A percentile compares a stretch with the other conserved stretches of the same genome.
Evolutionary conservation across 352 stramenopile species (phyloP).

Genomic region (Phytopythium oedochilum): DNA sequence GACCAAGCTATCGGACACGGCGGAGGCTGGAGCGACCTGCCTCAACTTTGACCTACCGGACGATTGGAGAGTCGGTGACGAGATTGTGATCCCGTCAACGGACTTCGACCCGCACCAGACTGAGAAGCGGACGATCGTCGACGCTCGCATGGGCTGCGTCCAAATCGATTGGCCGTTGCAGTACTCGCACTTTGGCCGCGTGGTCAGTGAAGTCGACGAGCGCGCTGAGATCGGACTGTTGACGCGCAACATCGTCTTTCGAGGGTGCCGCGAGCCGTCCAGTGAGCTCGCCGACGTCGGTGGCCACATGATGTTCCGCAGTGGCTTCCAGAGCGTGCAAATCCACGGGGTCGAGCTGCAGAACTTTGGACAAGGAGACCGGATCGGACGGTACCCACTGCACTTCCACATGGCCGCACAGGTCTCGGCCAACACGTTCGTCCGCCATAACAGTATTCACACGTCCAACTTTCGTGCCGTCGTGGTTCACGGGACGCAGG

Average conservation of each 20-base stretch:
- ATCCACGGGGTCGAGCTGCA: conserved; percentile 32
- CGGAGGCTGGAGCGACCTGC: conserved; percentile 11
- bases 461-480: conserved; percentile 36
- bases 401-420: conserved; percentile 36
- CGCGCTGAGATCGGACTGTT: conserved; percentile 58
- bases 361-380: conserved; percentile 41
- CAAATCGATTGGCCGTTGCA: conserved; percentile 21
- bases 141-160: conserved; percentile 12
- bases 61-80: conserved; percentile 32
- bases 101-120: conserved; percentile 33
- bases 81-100: conserved; percentile 35
- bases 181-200: conserved; percentile 31
- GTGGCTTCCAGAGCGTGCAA: conserved; percentile 23
- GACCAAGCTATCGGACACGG: conserved; percentile 21
- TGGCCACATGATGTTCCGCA: conserved; percentile 37
- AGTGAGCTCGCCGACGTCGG: conserved; percentile 15
- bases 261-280: conserved; percentile 23
- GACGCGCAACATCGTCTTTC: conserved; percentile 49
- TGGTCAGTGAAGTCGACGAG: conserved; percentile 43
- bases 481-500: conserved; percentile 42
- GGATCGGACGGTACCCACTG: conserved; percentile 38
- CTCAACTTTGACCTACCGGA: conserved; percentile 16
- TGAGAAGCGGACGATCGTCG: conserved; percentile 29
- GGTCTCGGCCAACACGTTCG: conserved; percentile 20
- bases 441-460: conserved; percentile 36